Evolutionary conservation across 2,329 filamentous ascomycete genomes (phyloP).

Genomic region (Penicillium italicum): DNA sequence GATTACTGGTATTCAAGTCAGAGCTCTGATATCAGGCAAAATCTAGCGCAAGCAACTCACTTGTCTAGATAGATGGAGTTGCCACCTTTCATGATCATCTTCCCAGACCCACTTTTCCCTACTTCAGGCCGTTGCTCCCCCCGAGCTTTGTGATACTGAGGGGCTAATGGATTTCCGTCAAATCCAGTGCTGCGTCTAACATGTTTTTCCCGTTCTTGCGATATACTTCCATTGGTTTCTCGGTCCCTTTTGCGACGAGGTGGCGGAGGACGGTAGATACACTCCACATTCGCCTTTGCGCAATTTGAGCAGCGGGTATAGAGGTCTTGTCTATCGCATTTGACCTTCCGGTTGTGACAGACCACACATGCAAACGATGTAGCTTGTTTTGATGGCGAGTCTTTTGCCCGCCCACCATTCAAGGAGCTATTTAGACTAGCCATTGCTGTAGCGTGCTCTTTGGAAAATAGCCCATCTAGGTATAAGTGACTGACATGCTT

Average conservation of each 20-base stretch:
- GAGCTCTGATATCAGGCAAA: neutral
- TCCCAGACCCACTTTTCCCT: constrained; percentile 11
- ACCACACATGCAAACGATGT: constrained; percentile 32
- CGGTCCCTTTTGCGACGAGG: constrained; percentile 26
- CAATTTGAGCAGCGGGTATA: constrained; percentile 50
- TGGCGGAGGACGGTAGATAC: constrained; percentile 32
- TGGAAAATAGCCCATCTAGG: neutral
- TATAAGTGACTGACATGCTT: neutral
- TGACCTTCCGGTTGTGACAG: constrained; percentile 43
- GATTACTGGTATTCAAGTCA: constrained; percentile 10
- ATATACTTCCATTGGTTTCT: constrained; percentile 6
- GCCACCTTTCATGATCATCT: constrained; percentile 24
- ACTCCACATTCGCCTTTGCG: constrained; percentile 37
- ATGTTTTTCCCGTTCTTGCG: constrained; percentile 11
- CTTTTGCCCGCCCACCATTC: neutral
- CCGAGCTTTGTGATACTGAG: neutral
- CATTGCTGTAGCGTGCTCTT: neutral
- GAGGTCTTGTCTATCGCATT: constrained; percentile 42
- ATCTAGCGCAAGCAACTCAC: constrained; percentile 10
- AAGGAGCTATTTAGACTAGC: neutral
- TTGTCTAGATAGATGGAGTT: constrained; percentile 26
- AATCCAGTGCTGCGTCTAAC: neutral
- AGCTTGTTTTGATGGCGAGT: constrained; percentile 21
- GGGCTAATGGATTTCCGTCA: neutral
- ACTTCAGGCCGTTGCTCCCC: neutral